phyloP scores from a whole-genome alignment of 202 grass and related monocot genomes.

The Sporobolus alterniflorus region DNA sequence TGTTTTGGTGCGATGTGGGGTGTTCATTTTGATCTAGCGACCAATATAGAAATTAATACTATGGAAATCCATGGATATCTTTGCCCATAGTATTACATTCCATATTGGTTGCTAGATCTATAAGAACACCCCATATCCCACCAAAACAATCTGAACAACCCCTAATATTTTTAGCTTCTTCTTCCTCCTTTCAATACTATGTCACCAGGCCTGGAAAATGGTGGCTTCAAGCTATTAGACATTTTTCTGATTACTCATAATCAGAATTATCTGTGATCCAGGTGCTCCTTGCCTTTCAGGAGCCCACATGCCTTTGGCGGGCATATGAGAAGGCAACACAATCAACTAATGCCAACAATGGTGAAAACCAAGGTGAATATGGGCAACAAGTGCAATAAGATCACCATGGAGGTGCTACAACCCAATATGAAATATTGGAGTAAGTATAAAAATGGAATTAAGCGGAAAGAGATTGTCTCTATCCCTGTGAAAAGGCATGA shows the following conservation, averaged over 20 bases:
- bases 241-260: not conserved
- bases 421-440: slow-evolving; percentile 23
- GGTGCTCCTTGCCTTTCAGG: slow-evolving; percentile 5
- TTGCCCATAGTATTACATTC: not conserved
- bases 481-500: not conserved
- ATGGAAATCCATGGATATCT: not conserved
- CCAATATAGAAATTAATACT: too few relatives aligned
- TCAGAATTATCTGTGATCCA: not conserved
- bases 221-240: not conserved
- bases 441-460: not conserved
- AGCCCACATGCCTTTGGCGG: slow-evolving; percentile 23
- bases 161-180: not conserved
- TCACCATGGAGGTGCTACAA: not conserved
- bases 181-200: not conserved
- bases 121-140: not conserved
- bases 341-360: not conserved
- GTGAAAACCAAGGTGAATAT: not conserved
- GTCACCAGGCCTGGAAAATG: not conserved
- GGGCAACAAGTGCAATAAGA: not conserved
- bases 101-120: not conserved
- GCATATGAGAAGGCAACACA: slow-evolving; percentile 14
- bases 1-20: not conserved
- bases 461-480: not conserved
- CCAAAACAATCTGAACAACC: not conserved
- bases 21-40: too few relatives aligned